Percentiles rank a stretch among this genome's conserved stretches.
phyloP scores from a whole-genome alignment of 2,329 filamentous ascomycete species.

The Cladophialophora yegresii region DNA sequence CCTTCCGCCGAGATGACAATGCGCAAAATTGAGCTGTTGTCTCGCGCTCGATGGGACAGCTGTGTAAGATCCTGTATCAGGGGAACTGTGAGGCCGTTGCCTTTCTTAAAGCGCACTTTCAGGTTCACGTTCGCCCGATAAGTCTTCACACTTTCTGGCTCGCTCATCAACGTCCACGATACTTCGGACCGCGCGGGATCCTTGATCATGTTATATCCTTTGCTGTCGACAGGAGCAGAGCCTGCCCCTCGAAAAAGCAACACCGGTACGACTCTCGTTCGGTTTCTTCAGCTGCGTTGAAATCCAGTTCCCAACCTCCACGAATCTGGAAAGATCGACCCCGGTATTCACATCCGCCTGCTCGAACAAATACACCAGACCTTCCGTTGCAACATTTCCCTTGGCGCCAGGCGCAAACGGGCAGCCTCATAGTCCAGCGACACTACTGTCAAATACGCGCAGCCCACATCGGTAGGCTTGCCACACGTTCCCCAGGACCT shows the following conservation, averaged over 20 bases:
- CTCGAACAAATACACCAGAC: conserved; percentile 70
- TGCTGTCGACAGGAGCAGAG: neutral
- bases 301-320: conserved; percentile 73
- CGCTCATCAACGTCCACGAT: conserved; percentile 32
- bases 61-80: conserved; percentile 44
- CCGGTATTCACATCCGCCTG: conserved; percentile 58
- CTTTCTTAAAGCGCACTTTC: conserved; percentile 41
- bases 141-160: conserved; percentile 38
- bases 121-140: conserved; percentile 38
- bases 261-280: conserved; percentile 69
- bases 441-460: conserved; percentile 75
- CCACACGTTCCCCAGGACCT: conserved; percentile 79
- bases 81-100: conserved; percentile 44
- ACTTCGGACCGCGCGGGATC: neutral
- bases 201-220: neutral
- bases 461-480: conserved; percentile 76
- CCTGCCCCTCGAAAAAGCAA: conserved; percentile 46
- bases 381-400: conserved; percentile 82
- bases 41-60: conserved; percentile 36
- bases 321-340: conserved; percentile 55
- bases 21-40: conserved; percentile 40
- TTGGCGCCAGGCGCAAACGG: conserved; percentile 84
- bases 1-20: conserved; percentile 30
- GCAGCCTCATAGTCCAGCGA: conserved; percentile 79
- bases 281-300: conserved; percentile 62